Conservation (phyloP, 176 grass and related monocot genomes). For the Juncus effusus region DNA sequence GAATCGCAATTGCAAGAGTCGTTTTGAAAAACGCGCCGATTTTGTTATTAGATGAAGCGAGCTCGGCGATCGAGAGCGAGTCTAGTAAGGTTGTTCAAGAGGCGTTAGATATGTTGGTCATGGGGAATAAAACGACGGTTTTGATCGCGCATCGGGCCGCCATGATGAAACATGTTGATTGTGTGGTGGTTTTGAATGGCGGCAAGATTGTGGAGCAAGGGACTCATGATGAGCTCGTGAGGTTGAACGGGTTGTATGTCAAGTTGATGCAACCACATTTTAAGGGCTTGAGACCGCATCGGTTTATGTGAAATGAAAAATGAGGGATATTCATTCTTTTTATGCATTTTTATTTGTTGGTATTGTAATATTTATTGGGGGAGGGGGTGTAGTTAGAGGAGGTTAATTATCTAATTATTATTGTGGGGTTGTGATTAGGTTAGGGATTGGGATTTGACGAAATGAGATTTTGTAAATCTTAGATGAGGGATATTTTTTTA, state of each 20-base stretch:
- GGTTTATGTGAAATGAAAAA: conserved; percentile 49
- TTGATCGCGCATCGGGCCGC: conserved; percentile 77
- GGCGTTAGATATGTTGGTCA: conserved; percentile 82
- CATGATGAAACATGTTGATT: conserved; percentile 98
- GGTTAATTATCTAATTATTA: conserved; percentile 6
- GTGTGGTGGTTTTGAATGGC: conserved; percentile 82
- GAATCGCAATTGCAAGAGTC: conserved; percentile 89
- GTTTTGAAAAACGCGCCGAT: conserved; percentile 97
- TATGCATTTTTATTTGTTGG: conserved; percentile 2
- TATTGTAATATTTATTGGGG: conserved; percentile 21
- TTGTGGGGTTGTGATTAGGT: too few species aligned
- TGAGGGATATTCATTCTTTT: conserved; percentile 18
- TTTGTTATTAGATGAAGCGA: conserved; percentile 85
- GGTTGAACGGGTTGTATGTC: conserved; percentile 83
- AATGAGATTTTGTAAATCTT: too few species aligned
- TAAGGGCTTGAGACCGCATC: conserved; percentile 85
- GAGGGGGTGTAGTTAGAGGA: background rate
- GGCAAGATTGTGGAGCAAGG: conserved; percentile 95
- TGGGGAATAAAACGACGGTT: conserved; percentile 97
- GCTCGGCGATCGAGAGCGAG: conserved; percentile 89
- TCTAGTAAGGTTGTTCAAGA: conserved; percentile 96
- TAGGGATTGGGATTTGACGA: too few species aligned
- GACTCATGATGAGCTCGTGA: conserved; percentile 69
- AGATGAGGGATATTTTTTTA: conserved; percentile 21
- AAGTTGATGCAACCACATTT: conserved; percentile 99